phyloP scores from a whole-genome alignment of 768 basidiomycete genomes.

The Clitopilus hobsonii region DNA sequence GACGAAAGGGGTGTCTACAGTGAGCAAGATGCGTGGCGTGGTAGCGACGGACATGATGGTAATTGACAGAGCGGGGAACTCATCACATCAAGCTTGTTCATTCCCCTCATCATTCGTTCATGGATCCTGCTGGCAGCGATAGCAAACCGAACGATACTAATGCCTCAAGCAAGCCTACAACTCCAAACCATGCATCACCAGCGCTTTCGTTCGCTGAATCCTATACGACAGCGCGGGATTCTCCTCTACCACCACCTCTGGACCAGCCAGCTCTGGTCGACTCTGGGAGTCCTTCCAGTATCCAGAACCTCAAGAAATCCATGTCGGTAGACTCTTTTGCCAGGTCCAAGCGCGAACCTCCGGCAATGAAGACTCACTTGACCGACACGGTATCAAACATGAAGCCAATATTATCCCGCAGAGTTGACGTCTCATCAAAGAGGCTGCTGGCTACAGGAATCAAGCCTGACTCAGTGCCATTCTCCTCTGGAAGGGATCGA shows the following conservation, averaged over 20 bases:
- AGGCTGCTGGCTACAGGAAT: neutral
- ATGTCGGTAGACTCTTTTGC: constrained; percentile 77
- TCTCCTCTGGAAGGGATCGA: constrained; percentile 40
- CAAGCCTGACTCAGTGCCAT: constrained; percentile 1
- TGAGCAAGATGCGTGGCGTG: constrained; percentile 33
- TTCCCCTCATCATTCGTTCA: neutral
- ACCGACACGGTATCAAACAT: constrained; percentile 1
- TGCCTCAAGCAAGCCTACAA: neutral
- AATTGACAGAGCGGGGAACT: neutral
- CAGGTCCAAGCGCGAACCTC: constrained; percentile 22
- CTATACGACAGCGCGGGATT: constrained; percentile 38
- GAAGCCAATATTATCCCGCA: constrained; percentile 8
- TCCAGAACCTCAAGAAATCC: constrained; percentile 59
- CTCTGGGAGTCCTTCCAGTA: constrained; percentile 24
- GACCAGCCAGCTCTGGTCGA: constrained; percentile 12
- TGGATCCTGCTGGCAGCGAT: neutral
- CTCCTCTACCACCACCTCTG: constrained; percentile 21
- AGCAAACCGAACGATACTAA: neutral
- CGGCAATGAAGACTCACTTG: neutral
- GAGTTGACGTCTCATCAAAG: constrained; percentile 5
- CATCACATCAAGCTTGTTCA: constrained; percentile 1
- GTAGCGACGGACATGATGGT: constrained; percentile 9
- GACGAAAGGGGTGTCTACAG: constrained; percentile 18
- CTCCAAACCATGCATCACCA: constrained; percentile 21
- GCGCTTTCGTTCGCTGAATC: constrained; percentile 34